Conservation (phyloP, 1,284 basidiomycete genomes). For the Papiliotrema terrestris region DNA sequence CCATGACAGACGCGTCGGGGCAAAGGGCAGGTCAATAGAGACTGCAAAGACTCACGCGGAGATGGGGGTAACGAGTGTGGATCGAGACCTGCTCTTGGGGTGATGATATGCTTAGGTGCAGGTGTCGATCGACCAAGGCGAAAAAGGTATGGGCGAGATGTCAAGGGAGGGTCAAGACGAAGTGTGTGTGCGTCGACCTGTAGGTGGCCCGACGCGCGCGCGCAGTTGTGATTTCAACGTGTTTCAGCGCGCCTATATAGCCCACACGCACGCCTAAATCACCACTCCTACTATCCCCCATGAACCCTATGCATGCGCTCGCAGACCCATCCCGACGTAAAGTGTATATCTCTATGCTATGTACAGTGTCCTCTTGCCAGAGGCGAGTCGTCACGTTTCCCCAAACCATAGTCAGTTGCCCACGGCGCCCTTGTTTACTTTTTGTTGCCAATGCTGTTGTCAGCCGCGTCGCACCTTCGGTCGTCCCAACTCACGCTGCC, state of each 20-base stretch:
- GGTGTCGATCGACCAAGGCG: background rate
- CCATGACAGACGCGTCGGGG: too few relatives aligned
- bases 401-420: background rate
- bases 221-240: background rate
- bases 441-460: constrained; percentile 4
- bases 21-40: too few relatives aligned
- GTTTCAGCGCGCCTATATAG: background rate
- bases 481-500: constrained; percentile 56
- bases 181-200: background rate
- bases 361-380: too few relatives aligned
- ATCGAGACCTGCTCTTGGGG: constrained; percentile 6
- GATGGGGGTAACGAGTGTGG: constrained; percentile 3
- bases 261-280: background rate
- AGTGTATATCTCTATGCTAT: background rate
- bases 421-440: background rate
- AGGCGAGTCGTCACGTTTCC: too few relatives aligned
- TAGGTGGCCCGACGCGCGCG: background rate
- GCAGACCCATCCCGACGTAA: too few relatives aligned
- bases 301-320: too few relatives aligned
- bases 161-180: background rate
- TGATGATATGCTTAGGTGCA: background rate
- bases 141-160: background rate
- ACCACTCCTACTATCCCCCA: background rate
- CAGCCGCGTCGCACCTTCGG: too few relatives aligned
- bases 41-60: background rate